Evolutionary conservation across 2,329 filamentous ascomycete species (phyloP).

Genomic region (Blumeria graminis): DNA sequence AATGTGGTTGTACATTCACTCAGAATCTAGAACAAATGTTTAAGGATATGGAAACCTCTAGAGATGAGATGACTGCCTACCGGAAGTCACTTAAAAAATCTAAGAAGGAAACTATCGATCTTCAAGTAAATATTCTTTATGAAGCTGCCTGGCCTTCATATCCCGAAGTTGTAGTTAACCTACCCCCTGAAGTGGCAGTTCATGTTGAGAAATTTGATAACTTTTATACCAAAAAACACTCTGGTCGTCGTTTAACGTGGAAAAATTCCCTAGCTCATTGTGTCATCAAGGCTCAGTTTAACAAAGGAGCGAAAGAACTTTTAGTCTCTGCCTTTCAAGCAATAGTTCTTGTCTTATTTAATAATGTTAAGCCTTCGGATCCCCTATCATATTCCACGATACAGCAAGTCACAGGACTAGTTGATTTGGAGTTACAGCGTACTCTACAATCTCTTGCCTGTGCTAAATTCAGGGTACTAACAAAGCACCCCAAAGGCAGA

Average conservation of each 20-base stretch:
- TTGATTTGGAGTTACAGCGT: conserved; percentile 56
- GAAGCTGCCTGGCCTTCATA: conserved; percentile 85
- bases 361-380: conserved; percentile 33
- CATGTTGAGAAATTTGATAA: conserved; percentile 60
- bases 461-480: conserved; percentile 62
- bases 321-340: conserved; percentile 84
- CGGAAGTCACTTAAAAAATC: conserved; percentile 36
- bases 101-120: conserved; percentile 36
- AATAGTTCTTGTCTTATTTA: conserved; percentile 75
- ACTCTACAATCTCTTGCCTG: conserved; percentile 91
- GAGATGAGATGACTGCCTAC: conserved; percentile 82
- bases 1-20: conserved; percentile 85
- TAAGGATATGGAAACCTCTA: conserved; percentile 82
- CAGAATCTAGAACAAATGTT: conserved; percentile 99
- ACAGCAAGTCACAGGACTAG: conserved; percentile 46
- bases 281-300: conserved; percentile 58
- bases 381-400: conserved; percentile 51
- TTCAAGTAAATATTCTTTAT: conserved; percentile 77
- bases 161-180: conserved; percentile 42
- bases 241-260: conserved; percentile 67
- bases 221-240: conserved; percentile 79
- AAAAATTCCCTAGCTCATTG: conserved; percentile 87
- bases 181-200: conserved; percentile 52
- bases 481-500: conserved; percentile 62
- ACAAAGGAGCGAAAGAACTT: conserved; percentile 62